Evolutionary conservation across 2,329 filamentous ascomycete genomes (phyloP).

Genomic region (Chaetomiaceae sp.): DNA sequence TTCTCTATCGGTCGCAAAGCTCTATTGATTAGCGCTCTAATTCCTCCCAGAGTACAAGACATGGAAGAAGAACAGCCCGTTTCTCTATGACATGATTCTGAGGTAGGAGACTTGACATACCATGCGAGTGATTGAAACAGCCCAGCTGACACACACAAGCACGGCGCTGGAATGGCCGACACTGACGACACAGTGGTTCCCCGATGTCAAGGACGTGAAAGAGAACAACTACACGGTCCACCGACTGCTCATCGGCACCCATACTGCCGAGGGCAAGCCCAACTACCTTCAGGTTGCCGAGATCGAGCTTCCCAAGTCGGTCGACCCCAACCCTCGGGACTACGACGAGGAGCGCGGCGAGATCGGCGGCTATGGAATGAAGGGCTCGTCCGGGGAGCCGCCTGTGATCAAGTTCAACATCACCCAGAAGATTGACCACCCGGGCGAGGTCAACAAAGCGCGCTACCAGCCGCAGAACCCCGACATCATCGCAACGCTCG

Average conservation of each 20-base stretch:
- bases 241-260: conserved; percentile 86
- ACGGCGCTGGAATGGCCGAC: conserved; percentile 97
- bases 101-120: conserved; percentile 44
- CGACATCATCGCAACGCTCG: conserved; percentile 91
- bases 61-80: conserved; percentile 99
- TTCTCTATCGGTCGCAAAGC: background rate
- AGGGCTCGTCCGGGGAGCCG: conserved; percentile 55
- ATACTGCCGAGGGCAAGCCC: conserved; percentile 77
- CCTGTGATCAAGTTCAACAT: conserved; percentile 81
- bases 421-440: conserved; percentile 93
- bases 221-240: conserved; percentile 86
- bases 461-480: conserved; percentile 97
- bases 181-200: conserved; percentile 96
- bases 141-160: conserved; percentile 37
- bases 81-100: conserved; percentile 96
- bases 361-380: conserved; percentile 83
- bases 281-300: conserved; percentile 96
- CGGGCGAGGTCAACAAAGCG: conserved; percentile 96
- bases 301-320: conserved; percentile 82
- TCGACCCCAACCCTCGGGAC: conserved; percentile 68
- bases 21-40: background rate
- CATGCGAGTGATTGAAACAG: background rate
- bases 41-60: conserved; percentile 81
- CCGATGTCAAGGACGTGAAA: conserved; percentile 82
- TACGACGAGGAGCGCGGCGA: conserved; percentile 91